Percentiles rank a stretch among this genome's conserved stretches.
Conservation (phyloP, 2,329 filamentous ascomycete species). For the Exophiala bonariae region DNA sequence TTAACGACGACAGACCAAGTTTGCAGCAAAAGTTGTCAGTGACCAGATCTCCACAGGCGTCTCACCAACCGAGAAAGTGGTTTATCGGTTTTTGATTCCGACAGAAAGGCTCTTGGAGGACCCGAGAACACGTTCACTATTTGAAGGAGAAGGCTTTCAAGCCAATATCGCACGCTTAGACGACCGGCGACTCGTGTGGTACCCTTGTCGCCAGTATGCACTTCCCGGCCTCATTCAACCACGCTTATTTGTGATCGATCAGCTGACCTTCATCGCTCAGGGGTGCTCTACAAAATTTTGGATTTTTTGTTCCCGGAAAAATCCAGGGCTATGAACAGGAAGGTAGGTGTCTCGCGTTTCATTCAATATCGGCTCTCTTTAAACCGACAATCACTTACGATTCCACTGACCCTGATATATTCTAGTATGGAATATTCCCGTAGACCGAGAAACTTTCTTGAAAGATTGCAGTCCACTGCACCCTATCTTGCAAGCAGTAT, state of each 20-base stretch:
- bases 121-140: conserved; percentile 30
- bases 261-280: too few relatives aligned
- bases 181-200: conserved; percentile 27
- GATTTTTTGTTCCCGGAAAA: conserved; percentile 6
- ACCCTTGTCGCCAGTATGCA: conserved; percentile 27
- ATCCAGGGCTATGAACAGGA: conserved; percentile 9
- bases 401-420: too few relatives aligned
- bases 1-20: conserved; percentile 24
- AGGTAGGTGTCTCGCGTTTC: too few relatives aligned
- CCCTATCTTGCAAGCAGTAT: conserved; percentile 10
- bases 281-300: conserved; percentile 10
- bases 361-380: too few relatives aligned
- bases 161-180: conserved; percentile 15
- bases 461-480: conserved; percentile 6
- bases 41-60: conserved; percentile 12
- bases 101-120: conserved; percentile 31
- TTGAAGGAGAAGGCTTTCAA: conserved; percentile 19
- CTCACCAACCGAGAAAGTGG: conserved; percentile 31
- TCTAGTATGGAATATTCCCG: conserved; percentile 15
- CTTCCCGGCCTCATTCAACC: not conserved
- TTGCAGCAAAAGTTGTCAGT: conserved; percentile 21
- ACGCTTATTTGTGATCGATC: too few relatives aligned
- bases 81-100: conserved; percentile 39
- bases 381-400: too few relatives aligned
- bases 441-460: conserved; percentile 3